Base-by-base conservation (phyloP, 768 basidiomycete genomes). In the Trametes meyenii region DNA sequence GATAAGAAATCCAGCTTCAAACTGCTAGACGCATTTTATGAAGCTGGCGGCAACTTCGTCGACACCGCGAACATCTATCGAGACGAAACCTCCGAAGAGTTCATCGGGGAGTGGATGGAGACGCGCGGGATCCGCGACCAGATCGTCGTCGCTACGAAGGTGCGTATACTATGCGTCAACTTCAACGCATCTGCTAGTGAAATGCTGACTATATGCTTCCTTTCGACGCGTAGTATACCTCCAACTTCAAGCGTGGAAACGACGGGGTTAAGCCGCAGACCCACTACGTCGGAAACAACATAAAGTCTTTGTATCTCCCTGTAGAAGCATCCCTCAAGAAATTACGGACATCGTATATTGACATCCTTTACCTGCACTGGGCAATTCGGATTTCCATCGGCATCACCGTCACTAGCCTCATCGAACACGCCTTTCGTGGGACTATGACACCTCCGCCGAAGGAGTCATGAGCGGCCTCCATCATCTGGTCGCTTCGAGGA, bases 391-490 rank as follows among this genome's bases (percentile, higher is more conserved):
- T 21, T 48, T 4, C 12, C 23, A 24, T 19, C 23, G 3, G 2
- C 3, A n/a, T 17, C 17, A 26, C 17, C 4, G 16, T 6, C 29
- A 26, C 2, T 5, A 3, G 48, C 48, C 4, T 12, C 3, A 1
- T 7, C 23, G 46, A 24, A 1, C 48, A 7, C 33, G 45, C 38
- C n/a, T 24, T 26, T 19, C 58, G 67, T 82, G 83, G 83, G 84
- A 85, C 66, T 83, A 75, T 63, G 68, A 74, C 10, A 83, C 82
- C 19, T 74, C 74, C 19, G 74, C 86, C 51, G 80, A 83, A 65
- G 85, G 87, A 69, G 70, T 85, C 46, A 84, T 86, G 82, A 75
- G 78, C 50, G 69, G 74, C 8, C 72, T 87, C 2, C 81, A 86
- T 63, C 71, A 74, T 16, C 75, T 86, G 23, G 80, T 86, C 36